Evolutionary conservation across 202 grass and related monocot genomes (phyloP), one percentile per base, ranked within the genome.

Genomic region (Musa balbisiana): DNA sequence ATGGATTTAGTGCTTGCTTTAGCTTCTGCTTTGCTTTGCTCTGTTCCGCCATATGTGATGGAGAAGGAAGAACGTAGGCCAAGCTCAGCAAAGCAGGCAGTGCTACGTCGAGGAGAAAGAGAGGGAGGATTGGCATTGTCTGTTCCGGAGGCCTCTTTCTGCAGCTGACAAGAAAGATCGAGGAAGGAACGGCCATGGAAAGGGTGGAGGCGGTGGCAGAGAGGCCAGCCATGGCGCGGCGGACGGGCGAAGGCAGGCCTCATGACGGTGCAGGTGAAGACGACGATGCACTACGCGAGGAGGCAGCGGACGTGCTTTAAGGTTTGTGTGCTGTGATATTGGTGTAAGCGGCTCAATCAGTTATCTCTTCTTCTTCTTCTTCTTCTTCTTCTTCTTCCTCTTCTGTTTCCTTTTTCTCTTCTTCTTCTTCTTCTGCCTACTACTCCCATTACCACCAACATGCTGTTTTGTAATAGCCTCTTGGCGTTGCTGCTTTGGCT

Each of bases 311-410:
- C 17, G 19, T 8, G 17, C 8, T n/a, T 21, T 26, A 23, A 27
- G 63, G 2, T 24, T 27, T 65, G 63, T 65, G 63, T 65, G 63
- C 23, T 65, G 63, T 65, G 63, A 65, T 65, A 65, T 65, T 65
- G 63, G 63, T 23, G 63, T 65, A 65, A 27, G 23, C 63, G 63
- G 63, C 63, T 65, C 63, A 65, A 65, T 65, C 63, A 65, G 33
- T 43, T 43, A 43, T 43, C 33, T 43, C 33, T 43, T 43, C 33
- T 43, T 43, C 29, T 33, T 33, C 26, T 51, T 33, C 59, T 17
- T 84, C 16, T 59, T 17, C n/a, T n/a, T 43, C 33, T 43, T 43
- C 56, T 60, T 6, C 56, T 8, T 60, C 19, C 4, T 19, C 56
- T 17, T 1, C 15, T 64, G 5, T 8, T 24, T 65, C 8, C 14